Conservation (phyloP, 441 rosid genomes). For the Gossypium laxum region DNA sequence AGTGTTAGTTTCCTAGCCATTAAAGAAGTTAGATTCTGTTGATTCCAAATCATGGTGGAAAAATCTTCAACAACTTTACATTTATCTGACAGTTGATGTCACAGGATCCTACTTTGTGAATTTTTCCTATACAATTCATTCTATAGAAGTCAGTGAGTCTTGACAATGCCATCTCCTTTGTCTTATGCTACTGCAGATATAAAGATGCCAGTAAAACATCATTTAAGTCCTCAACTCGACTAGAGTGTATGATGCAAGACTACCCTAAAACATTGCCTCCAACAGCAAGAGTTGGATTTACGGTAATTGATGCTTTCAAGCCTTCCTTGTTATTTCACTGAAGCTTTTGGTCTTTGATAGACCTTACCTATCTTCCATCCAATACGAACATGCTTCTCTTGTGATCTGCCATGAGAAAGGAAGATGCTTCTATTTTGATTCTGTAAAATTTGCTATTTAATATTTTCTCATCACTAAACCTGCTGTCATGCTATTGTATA, state of each 20-base stretch:
- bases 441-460: neutral
- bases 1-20: neutral
- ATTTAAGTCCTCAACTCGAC: slow-evolving; percentile 85
- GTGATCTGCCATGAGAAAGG: no score
- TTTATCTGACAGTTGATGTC: neutral
- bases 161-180: slow-evolving; percentile 10
- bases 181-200: neutral
- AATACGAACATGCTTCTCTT: no score
- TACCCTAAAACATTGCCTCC: slow-evolving; percentile 91
- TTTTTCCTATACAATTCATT: neutral
- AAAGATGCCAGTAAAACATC: slow-evolving; percentile 70
- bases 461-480: neutral
- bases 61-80: neutral
- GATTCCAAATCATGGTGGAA: slow-evolving; percentile 5
- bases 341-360: neutral
- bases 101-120: neutral
- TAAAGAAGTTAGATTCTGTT: neutral
- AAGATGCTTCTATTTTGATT: no score
- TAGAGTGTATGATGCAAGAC: slow-evolving; percentile 99
- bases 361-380: neutral
- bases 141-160: neutral
- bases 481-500: slow-evolving; percentile 19
- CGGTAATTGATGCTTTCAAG: slow-evolving; percentile 39
- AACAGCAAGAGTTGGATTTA: slow-evolving; percentile 80
- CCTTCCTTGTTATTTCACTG: slow-evolving; percentile 6